phyloP scores from a whole-genome alignment of 768 basidiomycete species.

The Kondoa subrosea region DNA sequence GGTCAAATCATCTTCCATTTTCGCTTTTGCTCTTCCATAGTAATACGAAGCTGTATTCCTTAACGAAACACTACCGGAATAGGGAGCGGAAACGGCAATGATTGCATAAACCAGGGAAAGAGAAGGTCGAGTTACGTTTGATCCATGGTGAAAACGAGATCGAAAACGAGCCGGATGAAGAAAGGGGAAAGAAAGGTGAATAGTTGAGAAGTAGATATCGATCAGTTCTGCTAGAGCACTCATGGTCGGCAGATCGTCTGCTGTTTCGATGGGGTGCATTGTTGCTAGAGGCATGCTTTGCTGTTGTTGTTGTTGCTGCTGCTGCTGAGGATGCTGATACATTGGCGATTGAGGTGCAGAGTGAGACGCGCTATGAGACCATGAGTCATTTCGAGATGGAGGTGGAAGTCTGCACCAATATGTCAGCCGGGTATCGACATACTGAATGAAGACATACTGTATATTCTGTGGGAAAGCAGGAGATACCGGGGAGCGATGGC shows the following conservation, averaged over 20 bases:
- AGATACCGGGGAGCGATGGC: too few relatives aligned
- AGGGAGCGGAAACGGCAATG: neutral
- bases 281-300: neutral
- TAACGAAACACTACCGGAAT: conserved; percentile 14
- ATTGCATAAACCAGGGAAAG: conserved; percentile 7
- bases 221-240: neutral
- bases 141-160: conserved; percentile 17
- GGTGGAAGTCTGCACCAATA: too few relatives aligned
- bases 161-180: conserved; percentile 23
- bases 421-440: too few relatives aligned
- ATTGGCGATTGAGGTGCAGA: too few relatives aligned
- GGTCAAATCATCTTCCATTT: conserved; percentile 18
- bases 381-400: too few relatives aligned
- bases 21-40: conserved; percentile 13
- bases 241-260: neutral
- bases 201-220: conserved; percentile 20
- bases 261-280: neutral
- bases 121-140: conserved; percentile 15
- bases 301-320: too few relatives aligned
- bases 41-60: conserved; percentile 5
- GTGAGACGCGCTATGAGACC: too few relatives aligned
- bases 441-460: too few relatives aligned
- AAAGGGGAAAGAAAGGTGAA: conserved; percentile 21
- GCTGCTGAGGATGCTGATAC: too few relatives aligned
- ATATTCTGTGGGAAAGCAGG: too few relatives aligned